A percentile compares a stretch with the other conserved stretches of the same genome.
Conservation (phyloP, 805 yeast genomes). For the Teunomyces atbi region DNA sequence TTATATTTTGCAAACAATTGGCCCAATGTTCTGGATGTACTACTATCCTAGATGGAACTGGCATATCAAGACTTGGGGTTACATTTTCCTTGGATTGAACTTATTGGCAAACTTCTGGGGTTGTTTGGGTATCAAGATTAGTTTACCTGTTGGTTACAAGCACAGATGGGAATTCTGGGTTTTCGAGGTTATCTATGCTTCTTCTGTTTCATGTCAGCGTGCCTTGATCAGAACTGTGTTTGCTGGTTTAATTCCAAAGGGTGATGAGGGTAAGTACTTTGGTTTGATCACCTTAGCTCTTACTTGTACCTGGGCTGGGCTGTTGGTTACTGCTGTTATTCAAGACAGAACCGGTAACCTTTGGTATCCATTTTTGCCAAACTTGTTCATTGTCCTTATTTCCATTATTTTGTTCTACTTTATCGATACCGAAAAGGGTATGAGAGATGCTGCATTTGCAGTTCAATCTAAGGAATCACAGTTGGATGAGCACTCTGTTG, state of each 20-base stretch:
- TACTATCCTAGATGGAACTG: constrained; percentile 23
- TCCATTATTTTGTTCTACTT: constrained; percentile 22
- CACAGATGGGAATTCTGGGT: constrained; percentile 44
- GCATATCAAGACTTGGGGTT: constrained; percentile 36
- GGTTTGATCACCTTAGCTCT: constrained; percentile 41
- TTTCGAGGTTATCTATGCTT: constrained; percentile 31
- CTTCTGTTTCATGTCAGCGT: constrained; percentile 33
- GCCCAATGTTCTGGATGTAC: constrained; percentile 38
- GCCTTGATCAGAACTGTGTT: constrained; percentile 36
- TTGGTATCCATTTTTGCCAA: constrained; percentile 38
- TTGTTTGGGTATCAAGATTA: constrained; percentile 28
- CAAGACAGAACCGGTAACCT: constrained; percentile 39
- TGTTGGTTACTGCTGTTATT: constrained; percentile 35
- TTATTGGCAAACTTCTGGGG: constrained; percentile 39
- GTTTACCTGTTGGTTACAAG: constrained; percentile 34
- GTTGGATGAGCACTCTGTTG: neutral
- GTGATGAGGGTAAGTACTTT: constrained; percentile 42
- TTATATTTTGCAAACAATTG: constrained; percentile 30
- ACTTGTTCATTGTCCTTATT: constrained; percentile 25
- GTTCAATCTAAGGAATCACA: neutral
- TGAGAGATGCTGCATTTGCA: constrained; percentile 16
- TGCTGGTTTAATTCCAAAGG: constrained; percentile 38
- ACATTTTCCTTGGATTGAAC: constrained; percentile 27
- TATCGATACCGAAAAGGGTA: constrained; percentile 33
- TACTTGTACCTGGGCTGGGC: constrained; percentile 43